Evolutionary conservation across 441 rosid genomes (phyloP).

Genomic region (Pelargonium australe): DNA sequence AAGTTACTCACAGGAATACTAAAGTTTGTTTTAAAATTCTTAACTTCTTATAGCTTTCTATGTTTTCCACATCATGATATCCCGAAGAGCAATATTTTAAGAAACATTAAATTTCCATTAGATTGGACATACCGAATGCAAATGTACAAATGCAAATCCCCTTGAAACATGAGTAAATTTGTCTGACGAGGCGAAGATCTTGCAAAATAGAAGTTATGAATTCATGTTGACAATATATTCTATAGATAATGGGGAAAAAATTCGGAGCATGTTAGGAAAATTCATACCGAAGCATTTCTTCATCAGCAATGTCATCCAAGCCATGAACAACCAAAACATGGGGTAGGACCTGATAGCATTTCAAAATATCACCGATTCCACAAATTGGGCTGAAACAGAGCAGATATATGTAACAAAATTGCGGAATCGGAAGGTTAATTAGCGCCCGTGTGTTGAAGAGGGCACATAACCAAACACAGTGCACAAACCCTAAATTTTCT

Average conservation of each 20-base stretch:
- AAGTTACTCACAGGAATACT: no score
- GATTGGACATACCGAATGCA: constrained; percentile 63
- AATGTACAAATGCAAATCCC: constrained; percentile 95
- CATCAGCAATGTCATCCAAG: constrained; percentile 96
- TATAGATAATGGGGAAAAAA: constrained; percentile 1
- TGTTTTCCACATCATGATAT: background rate
- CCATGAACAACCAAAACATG: constrained; percentile 98
- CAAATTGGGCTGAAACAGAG: no score
- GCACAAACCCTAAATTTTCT: no score
- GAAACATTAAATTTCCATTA: background rate
- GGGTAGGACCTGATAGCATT: constrained; percentile 65
- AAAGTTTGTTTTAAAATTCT: background rate
- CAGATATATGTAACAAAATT: no score
- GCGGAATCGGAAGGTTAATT: no score
- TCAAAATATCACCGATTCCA: no score
- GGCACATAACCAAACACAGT: no score
- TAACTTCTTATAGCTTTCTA: no score
- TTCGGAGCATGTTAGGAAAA: constrained; percentile 94
- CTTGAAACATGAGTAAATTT: constrained; percentile 97
- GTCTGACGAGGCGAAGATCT: constrained; percentile 98
- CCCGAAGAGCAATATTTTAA: background rate
- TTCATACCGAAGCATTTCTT: constrained; percentile 94
- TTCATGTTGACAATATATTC: background rate
- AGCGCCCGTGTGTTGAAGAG: no score
- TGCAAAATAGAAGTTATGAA: constrained; percentile 29